A percentile compares a stretch with the other conserved stretches of the same genome.
Conservation (phyloP, 1,284 basidiomycete species). For the Gomphus bonarii region DNA sequence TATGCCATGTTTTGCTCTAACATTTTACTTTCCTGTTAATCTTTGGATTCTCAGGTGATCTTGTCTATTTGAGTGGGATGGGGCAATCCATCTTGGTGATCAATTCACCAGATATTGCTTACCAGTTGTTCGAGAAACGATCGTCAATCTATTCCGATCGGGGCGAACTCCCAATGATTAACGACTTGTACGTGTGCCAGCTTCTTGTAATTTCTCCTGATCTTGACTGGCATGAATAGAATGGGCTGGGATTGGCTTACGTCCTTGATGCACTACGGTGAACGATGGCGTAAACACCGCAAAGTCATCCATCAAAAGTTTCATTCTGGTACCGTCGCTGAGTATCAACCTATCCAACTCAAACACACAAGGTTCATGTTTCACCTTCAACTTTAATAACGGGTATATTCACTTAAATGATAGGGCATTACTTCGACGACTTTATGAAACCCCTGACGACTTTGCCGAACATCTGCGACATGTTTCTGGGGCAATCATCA, state of each 20-base stretch:
- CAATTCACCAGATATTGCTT: constrained; percentile 29
- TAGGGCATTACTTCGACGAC: constrained; percentile 15
- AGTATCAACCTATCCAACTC: constrained; percentile 27
- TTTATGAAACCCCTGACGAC: constrained; percentile 17
- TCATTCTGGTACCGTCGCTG: constrained; percentile 19
- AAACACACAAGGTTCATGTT: constrained; percentile 23
- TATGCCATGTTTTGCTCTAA: constrained; percentile 10
- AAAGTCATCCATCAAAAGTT: constrained; percentile 20
- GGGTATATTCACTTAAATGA: not conserved
- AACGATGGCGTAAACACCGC: constrained; percentile 17
- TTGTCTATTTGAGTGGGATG: constrained; percentile 30
- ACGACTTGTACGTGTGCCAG: not conserved
- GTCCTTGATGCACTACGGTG: too few species aligned
- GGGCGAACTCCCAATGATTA: constrained; percentile 15
- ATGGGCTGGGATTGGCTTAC: too few species aligned
- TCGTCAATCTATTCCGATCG: constrained; percentile 40
- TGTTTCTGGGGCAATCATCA: constrained; percentile 11
- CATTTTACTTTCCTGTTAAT: not conserved
- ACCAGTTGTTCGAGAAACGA: constrained; percentile 37
- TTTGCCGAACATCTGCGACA: constrained; percentile 18
- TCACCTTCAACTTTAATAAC: not conserved
- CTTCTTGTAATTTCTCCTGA: not conserved
- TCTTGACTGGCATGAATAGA: constrained; percentile 10
- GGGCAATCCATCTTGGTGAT: constrained; percentile 33
- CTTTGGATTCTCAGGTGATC: constrained; percentile 21